Evolutionary conservation across 768 basidiomycete genomes (phyloP).

Genomic region (Mycena rosella): DNA sequence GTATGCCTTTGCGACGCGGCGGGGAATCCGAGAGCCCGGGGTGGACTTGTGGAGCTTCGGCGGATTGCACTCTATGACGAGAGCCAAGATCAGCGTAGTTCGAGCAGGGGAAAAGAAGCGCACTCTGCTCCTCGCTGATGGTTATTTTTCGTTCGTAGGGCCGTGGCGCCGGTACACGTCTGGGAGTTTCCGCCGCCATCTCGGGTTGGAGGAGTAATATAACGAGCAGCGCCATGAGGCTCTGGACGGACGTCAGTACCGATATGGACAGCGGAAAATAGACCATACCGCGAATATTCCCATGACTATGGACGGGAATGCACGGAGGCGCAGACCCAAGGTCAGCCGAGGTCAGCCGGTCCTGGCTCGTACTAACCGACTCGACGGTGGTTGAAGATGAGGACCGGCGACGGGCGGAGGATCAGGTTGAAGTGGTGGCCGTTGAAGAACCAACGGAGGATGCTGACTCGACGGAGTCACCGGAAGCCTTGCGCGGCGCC

Average conservation of each 20-base stretch:
- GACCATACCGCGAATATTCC: conserved; percentile 17
- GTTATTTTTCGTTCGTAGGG: conserved; percentile 16
- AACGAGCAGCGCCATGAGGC: neutral
- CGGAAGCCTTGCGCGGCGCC: neutral
- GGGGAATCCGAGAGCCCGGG: neutral
- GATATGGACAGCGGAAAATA: neutral
- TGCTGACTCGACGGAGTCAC: no score
- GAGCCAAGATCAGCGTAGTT: no score
- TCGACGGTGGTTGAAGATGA: conserved; percentile 1
- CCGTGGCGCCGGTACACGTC: neutral
- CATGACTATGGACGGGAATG: neutral
- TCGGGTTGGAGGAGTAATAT: conserved; percentile 16
- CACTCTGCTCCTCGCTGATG: conserved; percentile 17
- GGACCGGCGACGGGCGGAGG: conserved; percentile 2
- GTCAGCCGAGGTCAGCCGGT: no score
- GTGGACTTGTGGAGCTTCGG: neutral
- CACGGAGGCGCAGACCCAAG: neutral
- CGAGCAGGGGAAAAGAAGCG: no score
- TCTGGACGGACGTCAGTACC: neutral
- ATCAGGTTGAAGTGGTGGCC: neutral
- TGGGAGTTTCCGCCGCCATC: neutral
- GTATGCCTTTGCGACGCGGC: neutral
- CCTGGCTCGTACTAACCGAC: conserved; percentile 16
- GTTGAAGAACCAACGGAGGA: neutral
- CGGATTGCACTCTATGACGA: neutral